Base-by-base conservation (phyloP, 2,329 filamentous ascomycete species). In the Fusarium anguioides region DNA sequence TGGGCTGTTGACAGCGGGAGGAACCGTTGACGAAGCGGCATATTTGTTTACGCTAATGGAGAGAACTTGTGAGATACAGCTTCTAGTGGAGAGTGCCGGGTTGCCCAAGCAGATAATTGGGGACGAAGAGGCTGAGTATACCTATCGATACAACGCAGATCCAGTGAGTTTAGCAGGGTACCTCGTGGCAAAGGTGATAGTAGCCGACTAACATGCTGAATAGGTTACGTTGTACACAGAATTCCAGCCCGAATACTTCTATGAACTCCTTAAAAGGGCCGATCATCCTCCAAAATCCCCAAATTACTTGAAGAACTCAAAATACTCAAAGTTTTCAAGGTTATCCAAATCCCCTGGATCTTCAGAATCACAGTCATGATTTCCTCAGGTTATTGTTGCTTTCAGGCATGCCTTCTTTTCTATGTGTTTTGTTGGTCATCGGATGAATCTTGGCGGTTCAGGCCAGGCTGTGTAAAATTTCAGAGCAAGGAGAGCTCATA, bases 1-100 rank as follows among this genome's bases (percentile, higher is more conserved):
- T 71, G 89, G 89, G 0, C 74, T 91, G 14, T 73, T 91, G 40
- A 90, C 87, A 0, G 86, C 88, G 0, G 89, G 89, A 1, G 74
- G 74, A 1, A 91, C 88, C 0, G 88, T 91, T 1, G 89, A 91
- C 59, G 89, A 91, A 75, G 89, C 89, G 0, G 87, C 87, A 0
- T 91, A 87, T 70, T 73, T 90, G 14, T 90, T 89, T 72, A 68
- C 66, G 3, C 33, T 74, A 21, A 72, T 78, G 67, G 76, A 79
- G 44, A 64, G 75, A 53, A 73, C 71, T 3, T 79, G 77, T 37
- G 72, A 78, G 49, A 71, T 77, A 6, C 77, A 79, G 64, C 58
- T 79, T 9, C 49, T 77, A 48, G 76, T 74, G 0, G 77, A 78
- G 36, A 72, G 68, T 11, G 51, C 75, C 0, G 64, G 73, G 0